These are phyloP conservation scores for Macadamia tetraphylla DNA, from an alignment of 164 flowering plant species.

Conservation along the genomic window DNA sequence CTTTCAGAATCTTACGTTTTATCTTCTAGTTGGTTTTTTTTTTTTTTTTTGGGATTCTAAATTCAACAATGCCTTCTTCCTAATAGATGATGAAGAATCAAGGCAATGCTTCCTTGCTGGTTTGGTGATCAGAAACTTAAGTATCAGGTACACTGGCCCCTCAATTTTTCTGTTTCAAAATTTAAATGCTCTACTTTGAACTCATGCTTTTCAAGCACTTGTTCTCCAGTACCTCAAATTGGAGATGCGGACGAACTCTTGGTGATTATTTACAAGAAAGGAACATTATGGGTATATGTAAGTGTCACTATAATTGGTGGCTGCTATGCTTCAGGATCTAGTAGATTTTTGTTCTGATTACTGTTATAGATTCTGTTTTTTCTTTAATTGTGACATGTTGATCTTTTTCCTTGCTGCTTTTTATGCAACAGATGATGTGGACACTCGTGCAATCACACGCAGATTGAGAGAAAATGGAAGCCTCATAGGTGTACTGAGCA, in stretches of 20 bases:
- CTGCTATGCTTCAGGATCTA: background rate
- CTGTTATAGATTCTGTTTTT: background rate
- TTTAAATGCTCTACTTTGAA: background rate
- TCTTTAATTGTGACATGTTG: constrained; percentile 7
- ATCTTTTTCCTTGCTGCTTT: constrained; percentile 1
- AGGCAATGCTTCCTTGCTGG: constrained; percentile 76
- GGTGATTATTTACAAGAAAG: constrained; percentile 65
- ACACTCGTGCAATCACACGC: constrained; percentile 90
- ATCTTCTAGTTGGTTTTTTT: background rate
- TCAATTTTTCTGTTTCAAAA: background rate
- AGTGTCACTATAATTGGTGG: constrained; percentile 14
- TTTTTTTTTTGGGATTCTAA: background rate
- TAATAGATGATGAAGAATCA: constrained; percentile 78
- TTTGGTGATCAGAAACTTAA: constrained; percentile 68
- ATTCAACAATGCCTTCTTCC: constrained; percentile 1
- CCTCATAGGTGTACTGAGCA: constrained; percentile 76
- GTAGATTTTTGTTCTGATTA: background rate
- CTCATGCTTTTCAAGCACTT: constrained; percentile 1
- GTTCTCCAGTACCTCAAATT: constrained; percentile 62
- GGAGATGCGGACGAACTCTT: constrained; percentile 62
- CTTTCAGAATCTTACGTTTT: background rate
- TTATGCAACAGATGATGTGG: constrained; percentile 72
- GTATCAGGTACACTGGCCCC: constrained; percentile 44
- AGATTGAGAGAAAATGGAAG: constrained; percentile 83
- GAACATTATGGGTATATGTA: constrained; percentile 89